A percentile compares a stretch with the other conserved stretches of the same genome.
phyloP scores from a whole-genome alignment of 2,329 filamentous ascomycete genomes.

The Diaporthe amygdali region DNA sequence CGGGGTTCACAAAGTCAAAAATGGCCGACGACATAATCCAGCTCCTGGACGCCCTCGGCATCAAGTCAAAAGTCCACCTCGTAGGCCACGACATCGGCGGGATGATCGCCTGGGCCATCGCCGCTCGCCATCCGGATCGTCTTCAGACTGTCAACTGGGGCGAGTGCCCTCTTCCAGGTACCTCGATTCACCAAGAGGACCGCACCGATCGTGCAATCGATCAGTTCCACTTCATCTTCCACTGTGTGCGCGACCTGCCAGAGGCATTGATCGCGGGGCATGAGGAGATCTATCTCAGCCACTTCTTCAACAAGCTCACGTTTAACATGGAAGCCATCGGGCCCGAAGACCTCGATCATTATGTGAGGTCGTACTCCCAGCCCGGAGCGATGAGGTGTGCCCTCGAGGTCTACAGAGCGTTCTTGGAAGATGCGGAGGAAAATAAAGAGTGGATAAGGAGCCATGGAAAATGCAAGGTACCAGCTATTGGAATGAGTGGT shows the following conservation, averaged over 20 bases:
- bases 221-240: conserved; percentile 13
- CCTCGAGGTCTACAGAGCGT: not conserved
- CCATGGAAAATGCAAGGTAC: not conserved
- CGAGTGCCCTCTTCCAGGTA: conserved; percentile 47
- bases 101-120: conserved; percentile 48
- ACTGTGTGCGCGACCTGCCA: not conserved
- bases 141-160: conserved; percentile 45
- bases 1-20: conserved; percentile 44
- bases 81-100: conserved; percentile 54
- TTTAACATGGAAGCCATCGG: not conserved
- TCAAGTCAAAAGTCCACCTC: conserved; percentile 44
- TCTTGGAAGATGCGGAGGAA: not conserved
- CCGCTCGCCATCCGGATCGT: conserved; percentile 38
- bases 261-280: not conserved
- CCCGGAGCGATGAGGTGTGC: not conserved
- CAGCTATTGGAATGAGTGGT: not conserved
- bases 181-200: conserved; percentile 34
- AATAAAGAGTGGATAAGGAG: not conserved
- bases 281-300: not conserved
- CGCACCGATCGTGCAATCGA: not conserved
- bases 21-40: conserved; percentile 45
- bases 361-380: not conserved
- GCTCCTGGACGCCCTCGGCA: conserved; percentile 36
- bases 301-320: not conserved
- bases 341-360: not conserved